These are phyloP conservation scores for Corrigiola litoralis DNA, from an alignment of 179 eudicot genomes.

Conservation along the genomic window DNA sequence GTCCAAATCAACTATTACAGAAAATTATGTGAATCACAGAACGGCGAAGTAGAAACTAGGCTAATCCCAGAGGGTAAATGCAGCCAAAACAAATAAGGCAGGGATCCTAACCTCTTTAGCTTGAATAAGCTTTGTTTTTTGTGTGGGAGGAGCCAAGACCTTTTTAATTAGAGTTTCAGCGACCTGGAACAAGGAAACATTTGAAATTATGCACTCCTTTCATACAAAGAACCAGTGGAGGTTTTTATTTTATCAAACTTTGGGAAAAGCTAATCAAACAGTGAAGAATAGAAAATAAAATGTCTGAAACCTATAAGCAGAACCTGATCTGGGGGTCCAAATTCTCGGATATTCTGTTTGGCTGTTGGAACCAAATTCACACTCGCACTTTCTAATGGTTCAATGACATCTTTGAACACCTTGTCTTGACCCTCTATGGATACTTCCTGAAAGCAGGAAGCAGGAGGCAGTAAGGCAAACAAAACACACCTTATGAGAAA, in stretches of 20 bases:
- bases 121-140: slow-evolving; percentile 77
- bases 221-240: not conserved
- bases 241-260: not conserved
- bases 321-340: slow-evolving; percentile 91
- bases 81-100: not conserved
- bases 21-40: not conserved
- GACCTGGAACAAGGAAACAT: slow-evolving; percentile 45
- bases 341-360: slow-evolving; percentile 73
- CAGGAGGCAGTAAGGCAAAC: not conserved
- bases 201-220: not conserved
- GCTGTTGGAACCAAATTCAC: slow-evolving; percentile 65
- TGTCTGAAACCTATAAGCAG: not conserved
- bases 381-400: slow-evolving; percentile 93
- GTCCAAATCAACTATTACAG: not conserved
- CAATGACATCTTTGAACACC: slow-evolving; percentile 96
- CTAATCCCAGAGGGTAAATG: not conserved
- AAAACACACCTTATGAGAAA: not conserved
- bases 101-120: slow-evolving; percentile 68
- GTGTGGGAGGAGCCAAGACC: slow-evolving; percentile 80
- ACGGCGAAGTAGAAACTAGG: not conserved
- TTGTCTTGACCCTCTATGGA: slow-evolving; percentile 89
- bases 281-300: not conserved
- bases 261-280: not conserved
- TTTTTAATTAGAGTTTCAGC: slow-evolving; percentile 79
- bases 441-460: slow-evolving; percentile 58